Base-by-base conservation (phyloP, 139 green algal genomes). In the Tetraselmis chui region DNA sequence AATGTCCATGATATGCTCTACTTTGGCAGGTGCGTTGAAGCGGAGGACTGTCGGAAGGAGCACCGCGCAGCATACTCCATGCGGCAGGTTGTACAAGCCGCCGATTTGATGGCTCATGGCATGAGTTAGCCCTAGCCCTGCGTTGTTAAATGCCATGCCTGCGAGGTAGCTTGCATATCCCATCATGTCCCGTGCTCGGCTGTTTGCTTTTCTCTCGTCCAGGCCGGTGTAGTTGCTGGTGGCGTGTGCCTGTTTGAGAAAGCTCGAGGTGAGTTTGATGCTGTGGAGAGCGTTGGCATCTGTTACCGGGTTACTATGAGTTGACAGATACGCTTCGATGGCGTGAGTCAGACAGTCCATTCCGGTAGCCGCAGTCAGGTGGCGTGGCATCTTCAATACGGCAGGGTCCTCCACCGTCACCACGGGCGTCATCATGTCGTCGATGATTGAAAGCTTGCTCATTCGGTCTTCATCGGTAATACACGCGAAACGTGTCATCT, bases 301-400 rank as follows among this genome's bases (percentile, higher is more conserved):
- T 27, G 83, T 86, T 59, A 83, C 23, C 26, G 84, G 84, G 32
- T 30, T 87, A 18, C 45, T 67, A 18, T 67, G 45, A 25, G 45
- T 67, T 5, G 45, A 67, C 18, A 67, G 45, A 18, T 67, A 67
- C 45, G 45, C 45, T 67, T 67, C 45, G 45, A 67, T 67, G 45
- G 45, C 45, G 18, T 67, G 84, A 28, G 81, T 85, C 32, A 87
- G n/a, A 1, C 79, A 80, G 75, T 87, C 84, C 81, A 85, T 85
- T 32, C 84, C 84, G 1, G 84, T 87, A n/a, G 81, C 81, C 18
- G 84, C 84, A 23, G 84, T 87, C 74, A 87, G 76, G 58, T 26
- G 59, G 0, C 22, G 23, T 27, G 84, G 84, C 84, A 81, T 85
- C 1, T 28, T 30, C 11, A 87, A 59, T 0, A 27, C 0, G 45